Evolutionary conservation across 805 yeast species (phyloP), one percentile per base, ranked within the genome.

Genomic region (Pichia deserticola): DNA sequence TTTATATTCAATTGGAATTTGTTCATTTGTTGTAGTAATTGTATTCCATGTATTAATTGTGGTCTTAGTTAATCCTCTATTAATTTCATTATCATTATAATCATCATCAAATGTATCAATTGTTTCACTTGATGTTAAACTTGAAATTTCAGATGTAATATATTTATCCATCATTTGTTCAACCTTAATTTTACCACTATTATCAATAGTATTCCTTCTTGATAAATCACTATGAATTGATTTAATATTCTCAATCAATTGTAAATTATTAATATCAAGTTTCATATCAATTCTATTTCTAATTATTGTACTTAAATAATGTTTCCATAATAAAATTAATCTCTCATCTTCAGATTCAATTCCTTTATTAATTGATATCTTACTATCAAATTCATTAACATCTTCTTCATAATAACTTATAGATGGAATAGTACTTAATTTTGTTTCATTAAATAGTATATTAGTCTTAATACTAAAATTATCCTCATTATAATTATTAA

Each of bases 221-320:
- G 38, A 28, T 36, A 25, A 12, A 9, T 25, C 40, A 15, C 51
- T 48, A 15, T 41, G 50, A 27, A 42, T 37, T 28, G 51, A 45
- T 40, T 47, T 46, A 3, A 46, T 47, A 34, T 52, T 42, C 34
- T 48, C 52, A 27, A 53, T 13, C 8, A 50, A 38, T n/a, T 42
- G 50, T 1, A 51, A 42, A 9, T 51, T 51, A 13, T 50, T 51
- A 37, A 64, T 50, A 40, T 63, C 67, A 11, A 64, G 35, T 30
- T 63, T 62, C 54, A 65, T 57, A 37, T 55, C 60, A 34, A 66
- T 58, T 37, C 69, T 57, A 41, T 57, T 59, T 27, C 52, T 52
- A 20, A 66, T 52, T 11, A 55, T 57, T 5, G 49, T 48, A 45
- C 57, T 59, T 39, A 66, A 39, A 47, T 60, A 62, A 36, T 64